A percentile compares a stretch with the other conserved stretches of the same genome.
Conservation (phyloP, 768 basidiomycete genomes). For the Lactarius sp. region DNA sequence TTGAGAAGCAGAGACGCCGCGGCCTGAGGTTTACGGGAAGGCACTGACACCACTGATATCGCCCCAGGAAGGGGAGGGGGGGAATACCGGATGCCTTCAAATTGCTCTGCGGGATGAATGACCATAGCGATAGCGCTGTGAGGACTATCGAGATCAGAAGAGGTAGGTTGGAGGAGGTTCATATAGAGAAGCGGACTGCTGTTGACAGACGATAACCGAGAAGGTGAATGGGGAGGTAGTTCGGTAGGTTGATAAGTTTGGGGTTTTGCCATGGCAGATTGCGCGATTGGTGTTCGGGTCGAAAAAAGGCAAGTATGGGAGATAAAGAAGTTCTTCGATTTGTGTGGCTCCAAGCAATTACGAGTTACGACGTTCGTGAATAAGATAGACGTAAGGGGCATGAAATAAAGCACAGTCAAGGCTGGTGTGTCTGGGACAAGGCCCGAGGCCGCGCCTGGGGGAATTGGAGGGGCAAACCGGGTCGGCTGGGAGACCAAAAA, state of each 20-base stretch:
- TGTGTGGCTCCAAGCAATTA: not conserved
- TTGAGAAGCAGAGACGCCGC: constrained; percentile 5
- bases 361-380: not conserved
- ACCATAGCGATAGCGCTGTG: not conserved
- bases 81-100: not conserved
- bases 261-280: constrained; percentile 1
- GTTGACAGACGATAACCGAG: not conserved
- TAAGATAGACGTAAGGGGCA: not conserved
- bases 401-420: not conserved
- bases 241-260: constrained; percentile 3
- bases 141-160: no score
- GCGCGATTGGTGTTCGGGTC: not conserved
- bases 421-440: not conserved
- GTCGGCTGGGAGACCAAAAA: not conserved
- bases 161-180: not conserved
- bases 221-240: not conserved
- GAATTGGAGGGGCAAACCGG: not conserved
- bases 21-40: not conserved
- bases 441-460: no score
- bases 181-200: not conserved
- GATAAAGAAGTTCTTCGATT: constrained; percentile 15
- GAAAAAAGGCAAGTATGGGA: not conserved
- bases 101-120: not conserved
- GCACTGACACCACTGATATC: not conserved
- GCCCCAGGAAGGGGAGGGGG: not conserved